Conservation (phyloP, 139 green algal species). For the Chlorella sp. region DNA sequence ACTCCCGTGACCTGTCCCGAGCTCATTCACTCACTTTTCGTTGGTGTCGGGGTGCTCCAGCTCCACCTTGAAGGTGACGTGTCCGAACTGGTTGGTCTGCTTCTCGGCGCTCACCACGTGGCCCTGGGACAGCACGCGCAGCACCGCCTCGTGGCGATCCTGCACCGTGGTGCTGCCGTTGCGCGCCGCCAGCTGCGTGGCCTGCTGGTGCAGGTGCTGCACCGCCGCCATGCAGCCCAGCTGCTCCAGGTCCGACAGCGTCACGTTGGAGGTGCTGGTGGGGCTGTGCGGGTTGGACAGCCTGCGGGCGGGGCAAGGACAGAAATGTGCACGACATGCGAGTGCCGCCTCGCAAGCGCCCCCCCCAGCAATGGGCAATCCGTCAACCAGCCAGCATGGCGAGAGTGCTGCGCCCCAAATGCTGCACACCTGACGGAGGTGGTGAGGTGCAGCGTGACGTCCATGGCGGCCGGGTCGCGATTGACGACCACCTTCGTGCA, state of each 20-base stretch:
- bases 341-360: background rate
- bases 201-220: background rate
- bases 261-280: slow-evolving; percentile 2
- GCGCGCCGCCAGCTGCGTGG: background rate
- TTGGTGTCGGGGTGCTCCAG: background rate
- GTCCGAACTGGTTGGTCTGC: background rate
- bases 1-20: background rate
- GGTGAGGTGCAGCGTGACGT: slow-evolving; percentile 17
- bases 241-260: slow-evolving; percentile 19
- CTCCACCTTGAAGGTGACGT: background rate
- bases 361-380: background rate
- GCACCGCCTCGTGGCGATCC: background rate
- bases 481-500: no score
- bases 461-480: slow-evolving; percentile 4
- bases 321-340: background rate
- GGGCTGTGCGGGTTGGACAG: slow-evolving; percentile 4
- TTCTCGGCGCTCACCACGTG: background rate
- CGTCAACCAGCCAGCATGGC: background rate
- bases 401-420: background rate
- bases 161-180: background rate
- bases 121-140: background rate
- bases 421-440: slow-evolving; percentile 23
- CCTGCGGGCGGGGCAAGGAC: background rate
- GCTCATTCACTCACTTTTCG: background rate
- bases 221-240: slow-evolving; percentile 6